Evolutionary conservation across 208 protist genomes (phyloP).

Genomic region (Acanthamoeba royreba): DNA sequence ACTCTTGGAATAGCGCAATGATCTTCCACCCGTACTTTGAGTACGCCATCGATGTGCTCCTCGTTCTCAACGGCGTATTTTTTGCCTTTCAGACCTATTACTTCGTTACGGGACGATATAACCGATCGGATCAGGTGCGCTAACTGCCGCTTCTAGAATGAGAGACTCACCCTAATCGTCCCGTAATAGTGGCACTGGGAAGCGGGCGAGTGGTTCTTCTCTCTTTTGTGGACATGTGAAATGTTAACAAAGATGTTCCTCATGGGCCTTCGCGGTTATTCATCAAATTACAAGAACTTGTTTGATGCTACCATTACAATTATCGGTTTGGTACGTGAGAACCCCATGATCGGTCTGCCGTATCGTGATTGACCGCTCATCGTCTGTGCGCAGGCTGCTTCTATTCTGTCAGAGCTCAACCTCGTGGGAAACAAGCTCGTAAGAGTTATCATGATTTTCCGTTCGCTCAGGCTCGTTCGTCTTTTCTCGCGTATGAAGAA

Average conservation of each 20-base stretch:
- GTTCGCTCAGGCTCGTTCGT: neutral
- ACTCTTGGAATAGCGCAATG: neutral
- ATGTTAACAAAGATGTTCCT: neutral
- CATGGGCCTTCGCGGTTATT: neutral
- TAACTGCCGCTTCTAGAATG: neutral
- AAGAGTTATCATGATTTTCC: neutral
- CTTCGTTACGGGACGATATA: neutral
- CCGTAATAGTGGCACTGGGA: neutral
- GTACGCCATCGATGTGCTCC: neutral
- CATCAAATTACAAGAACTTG: neutral
- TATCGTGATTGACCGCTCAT: neutral
- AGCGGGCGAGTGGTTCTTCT: neutral
- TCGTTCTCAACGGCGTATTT: neutral
- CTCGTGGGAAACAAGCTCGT: neutral
- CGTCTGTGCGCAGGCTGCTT: neutral
- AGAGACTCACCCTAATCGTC: neutral
- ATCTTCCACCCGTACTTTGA: neutral
- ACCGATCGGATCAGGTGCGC: neutral
- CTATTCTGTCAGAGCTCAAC: neutral
- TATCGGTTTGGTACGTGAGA: neutral
- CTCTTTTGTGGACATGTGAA: neutral
- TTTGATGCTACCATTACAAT: neutral
- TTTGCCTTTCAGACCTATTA: neutral
- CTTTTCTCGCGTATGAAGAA: constrained; percentile 18
- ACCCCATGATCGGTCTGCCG: neutral